Base-by-base conservation (phyloP, 371 early-diverging fungal genomes). In the Rhizopus arrhizus region DNA sequence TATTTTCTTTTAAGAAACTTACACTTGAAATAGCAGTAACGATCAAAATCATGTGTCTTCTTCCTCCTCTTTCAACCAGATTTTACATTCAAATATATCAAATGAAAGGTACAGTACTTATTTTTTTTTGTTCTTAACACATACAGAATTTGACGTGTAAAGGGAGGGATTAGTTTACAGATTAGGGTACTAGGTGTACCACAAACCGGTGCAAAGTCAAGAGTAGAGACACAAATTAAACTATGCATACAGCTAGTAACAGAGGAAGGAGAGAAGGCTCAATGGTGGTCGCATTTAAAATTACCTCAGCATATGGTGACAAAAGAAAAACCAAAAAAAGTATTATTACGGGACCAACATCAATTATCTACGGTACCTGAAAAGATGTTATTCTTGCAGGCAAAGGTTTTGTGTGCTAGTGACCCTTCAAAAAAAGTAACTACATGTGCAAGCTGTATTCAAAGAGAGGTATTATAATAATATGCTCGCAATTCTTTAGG, bases 191-290 rank as follows among this genome's bases (percentile, higher is more conserved):
- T 89, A 28, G 95, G 93, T 22, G 86, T 93, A 8, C 90, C 93
- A 12, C 82, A 78, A 57, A 80, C 83, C 16, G 93, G 94, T 42
- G 95, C 94, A 43, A 91, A 93, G 67, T 94, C 94, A 5, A 75
- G 95, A 13, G 96, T 96, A 31, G 95, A 96, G 73, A 96, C 96
- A 29, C 96, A 95, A 74, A 92, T 94, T 72, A 94, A 93, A 57
- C 78, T 95, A 31, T 93, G 94, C 49, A 78, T 96, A 53, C 91
- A 93, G 58, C 77, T 96, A 46, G 86, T 91, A 3, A 88, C 89
- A n/a, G 82, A 83, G 57, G 82, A 81, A 60, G 93, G 92, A 45
- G 90, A 91, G 61, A 89, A 87, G 36, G 89, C 90, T 2, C 83
- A 85, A 47, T 80, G 78, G 64, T 95, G 94, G 93, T 85, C 93